Percentiles rank a stretch among this genome's conserved stretches.
phyloP scores from a whole-genome alignment of 129 eudicot species.

The Pittosporum tobira region DNA sequence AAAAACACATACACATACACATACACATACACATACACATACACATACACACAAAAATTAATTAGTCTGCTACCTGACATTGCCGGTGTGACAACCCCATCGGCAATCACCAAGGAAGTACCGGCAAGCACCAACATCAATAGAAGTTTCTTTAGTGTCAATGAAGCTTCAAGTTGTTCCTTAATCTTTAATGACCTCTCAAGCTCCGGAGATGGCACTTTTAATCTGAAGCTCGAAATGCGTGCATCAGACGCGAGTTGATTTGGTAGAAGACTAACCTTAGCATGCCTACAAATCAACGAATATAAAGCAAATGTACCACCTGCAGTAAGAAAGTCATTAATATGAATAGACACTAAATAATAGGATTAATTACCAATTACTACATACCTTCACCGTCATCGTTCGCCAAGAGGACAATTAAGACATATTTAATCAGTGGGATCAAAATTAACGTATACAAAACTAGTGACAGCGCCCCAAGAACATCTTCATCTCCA shows the following conservation, averaged over 20 bases:
- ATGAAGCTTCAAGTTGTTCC: constrained; percentile 82
- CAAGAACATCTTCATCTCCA: constrained; percentile 84
- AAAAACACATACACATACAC: not conserved
- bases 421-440: constrained; percentile 66
- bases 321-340: constrained; percentile 40
- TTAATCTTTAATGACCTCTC: constrained; percentile 86
- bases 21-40: not conserved
- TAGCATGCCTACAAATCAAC: constrained; percentile 91
- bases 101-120: constrained; percentile 98
- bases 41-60: not conserved
- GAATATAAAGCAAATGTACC: constrained; percentile 96
- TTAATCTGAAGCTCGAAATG: constrained; percentile 89
- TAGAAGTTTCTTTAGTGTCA: constrained; percentile 67
- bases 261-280: constrained; percentile 93
- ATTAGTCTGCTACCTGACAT: too few relatives aligned
- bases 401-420: constrained; percentile 94
- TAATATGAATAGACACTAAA: not conserved
- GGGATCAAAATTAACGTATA: constrained; percentile 79
- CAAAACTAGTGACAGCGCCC: constrained; percentile 85
- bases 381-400: constrained; percentile 81
- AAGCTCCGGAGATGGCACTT: constrained; percentile 96
- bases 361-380: not conserved
- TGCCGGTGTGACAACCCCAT: constrained; percentile 97
- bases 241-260: constrained; percentile 95
- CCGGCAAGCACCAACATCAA: constrained; percentile 89